Percentiles rank a stretch among this genome's conserved stretches.
Evolutionary conservation across 768 basidiomycete species (phyloP).

Genomic region (Psilocybe tampanensis): DNA sequence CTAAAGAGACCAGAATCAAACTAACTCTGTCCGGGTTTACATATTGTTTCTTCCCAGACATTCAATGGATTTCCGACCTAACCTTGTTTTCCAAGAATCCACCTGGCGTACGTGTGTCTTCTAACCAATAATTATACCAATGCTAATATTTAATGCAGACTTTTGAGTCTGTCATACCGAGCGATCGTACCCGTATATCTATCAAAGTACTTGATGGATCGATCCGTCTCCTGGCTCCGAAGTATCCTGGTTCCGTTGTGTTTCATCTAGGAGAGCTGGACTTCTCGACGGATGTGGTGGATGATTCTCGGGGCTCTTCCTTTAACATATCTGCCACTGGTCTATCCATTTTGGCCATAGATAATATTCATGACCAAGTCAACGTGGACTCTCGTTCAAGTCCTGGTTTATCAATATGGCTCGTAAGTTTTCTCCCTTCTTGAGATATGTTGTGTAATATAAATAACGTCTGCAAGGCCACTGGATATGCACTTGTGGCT

Average conservation of each 20-base stretch:
- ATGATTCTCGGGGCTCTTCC: constrained; percentile 58
- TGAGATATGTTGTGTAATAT: neutral
- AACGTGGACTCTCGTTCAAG: constrained; percentile 20
- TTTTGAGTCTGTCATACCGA: constrained; percentile 92
- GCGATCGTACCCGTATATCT: constrained; percentile 76
- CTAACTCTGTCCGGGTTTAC: constrained; percentile 67
- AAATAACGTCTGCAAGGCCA: constrained; percentile 38
- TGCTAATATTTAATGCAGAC: constrained; percentile 41
- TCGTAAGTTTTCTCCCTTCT: constrained; percentile 45
- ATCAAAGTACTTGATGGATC: constrained; percentile 70
- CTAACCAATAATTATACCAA: neutral
- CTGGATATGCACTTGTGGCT: constrained; percentile 71
- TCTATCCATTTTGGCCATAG: constrained; percentile 48
- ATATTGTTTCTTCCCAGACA: constrained; percentile 60
- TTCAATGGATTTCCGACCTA: constrained; percentile 66
- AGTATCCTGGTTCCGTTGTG: constrained; percentile 66
- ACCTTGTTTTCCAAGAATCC: constrained; percentile 75
- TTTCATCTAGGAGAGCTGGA: constrained; percentile 65
- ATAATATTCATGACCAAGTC: constrained; percentile 29
- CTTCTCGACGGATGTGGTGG: constrained; percentile 74
- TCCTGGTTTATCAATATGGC: constrained; percentile 60
- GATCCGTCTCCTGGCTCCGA: constrained; percentile 58
- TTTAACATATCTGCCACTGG: constrained; percentile 52
- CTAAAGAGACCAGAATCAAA: constrained; percentile 81
- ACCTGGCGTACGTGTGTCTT: constrained; percentile 80